These are phyloP conservation scores for Cunninghamia lanceolata DNA, from an alignment of 75 land plant species.

Conservation along the genomic window DNA sequence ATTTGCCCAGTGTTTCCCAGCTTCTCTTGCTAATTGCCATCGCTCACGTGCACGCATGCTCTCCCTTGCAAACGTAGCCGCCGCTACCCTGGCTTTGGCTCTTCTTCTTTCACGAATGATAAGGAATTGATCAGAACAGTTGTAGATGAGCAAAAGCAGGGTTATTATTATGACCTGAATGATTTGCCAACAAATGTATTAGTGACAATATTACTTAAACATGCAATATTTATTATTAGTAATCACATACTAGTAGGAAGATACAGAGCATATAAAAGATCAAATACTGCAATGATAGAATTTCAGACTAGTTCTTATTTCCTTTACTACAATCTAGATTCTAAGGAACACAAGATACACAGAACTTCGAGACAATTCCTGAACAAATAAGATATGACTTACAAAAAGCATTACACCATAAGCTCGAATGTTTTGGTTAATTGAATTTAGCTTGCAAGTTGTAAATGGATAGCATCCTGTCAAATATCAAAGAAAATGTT, in stretches of 20 bases:
- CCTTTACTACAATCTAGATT: not conserved
- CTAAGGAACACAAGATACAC: not conserved
- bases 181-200: not conserved
- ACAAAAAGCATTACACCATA: constrained; percentile 75
- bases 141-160: constrained; percentile 68
- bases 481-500: constrained; percentile 9
- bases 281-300: not conserved
- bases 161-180: constrained; percentile 53
- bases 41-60: constrained; percentile 71
- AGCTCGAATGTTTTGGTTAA: constrained; percentile 62
- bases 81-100: constrained; percentile 76
- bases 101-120: constrained; percentile 66
- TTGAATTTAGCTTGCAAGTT: constrained; percentile 47
- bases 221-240: not conserved
- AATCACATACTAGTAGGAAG: not conserved
- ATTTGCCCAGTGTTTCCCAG: constrained; percentile 50
- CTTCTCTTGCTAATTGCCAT: constrained; percentile 74
- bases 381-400: constrained; percentile 14
- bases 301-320: not conserved
- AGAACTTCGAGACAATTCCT: not conserved
- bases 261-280: not conserved
- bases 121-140: constrained; percentile 88
- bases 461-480: constrained; percentile 72
- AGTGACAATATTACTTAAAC: not conserved
- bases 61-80: constrained; percentile 77